phyloP scores from a whole-genome alignment of 768 basidiomycete species.

The Pleurotus citrinopileatus region DNA sequence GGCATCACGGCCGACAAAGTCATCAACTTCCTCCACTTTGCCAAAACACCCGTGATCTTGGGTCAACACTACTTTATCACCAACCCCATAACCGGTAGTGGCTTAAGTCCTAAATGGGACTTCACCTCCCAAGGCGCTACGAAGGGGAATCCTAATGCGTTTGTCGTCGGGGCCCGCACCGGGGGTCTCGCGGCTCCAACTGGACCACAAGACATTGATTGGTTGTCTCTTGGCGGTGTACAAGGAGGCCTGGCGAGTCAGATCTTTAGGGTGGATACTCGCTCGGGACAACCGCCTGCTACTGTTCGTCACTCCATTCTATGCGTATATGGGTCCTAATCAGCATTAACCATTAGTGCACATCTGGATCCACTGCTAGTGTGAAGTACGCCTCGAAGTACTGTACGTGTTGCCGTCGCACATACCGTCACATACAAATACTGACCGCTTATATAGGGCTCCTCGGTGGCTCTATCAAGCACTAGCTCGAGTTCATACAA shows the following conservation, averaged over 20 bases:
- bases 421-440: too few relatives aligned
- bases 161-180: slow-evolving; percentile 42
- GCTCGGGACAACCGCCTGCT: slow-evolving; percentile 52
- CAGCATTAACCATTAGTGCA: slow-evolving; percentile 26
- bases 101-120: slow-evolving; percentile 53
- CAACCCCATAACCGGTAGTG: slow-evolving; percentile 38
- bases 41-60: slow-evolving; percentile 22
- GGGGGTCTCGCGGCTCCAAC: slow-evolving; percentile 40
- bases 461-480: too few relatives aligned
- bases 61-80: slow-evolving; percentile 59
- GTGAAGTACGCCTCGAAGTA: slow-evolving; percentile 54
- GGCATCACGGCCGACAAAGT: slow-evolving; percentile 17
- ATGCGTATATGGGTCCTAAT: background rate
- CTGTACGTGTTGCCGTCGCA: too few relatives aligned
- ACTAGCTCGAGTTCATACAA: too few relatives aligned
- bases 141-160: slow-evolving; percentile 41
- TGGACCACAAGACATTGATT: slow-evolving; percentile 46
- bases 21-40: slow-evolving; percentile 14
- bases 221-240: slow-evolving; percentile 47
- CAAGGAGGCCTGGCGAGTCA: slow-evolving; percentile 46
- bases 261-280: slow-evolving; percentile 52
- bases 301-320: slow-evolving; percentile 29
- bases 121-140: slow-evolving; percentile 41
- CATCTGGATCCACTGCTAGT: slow-evolving; percentile 32
- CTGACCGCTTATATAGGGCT: too few relatives aligned